Evolutionary conservation across 2,329 filamentous ascomycete genomes (phyloP).

Genomic region (Pseudogymnoascus sp.): DNA sequence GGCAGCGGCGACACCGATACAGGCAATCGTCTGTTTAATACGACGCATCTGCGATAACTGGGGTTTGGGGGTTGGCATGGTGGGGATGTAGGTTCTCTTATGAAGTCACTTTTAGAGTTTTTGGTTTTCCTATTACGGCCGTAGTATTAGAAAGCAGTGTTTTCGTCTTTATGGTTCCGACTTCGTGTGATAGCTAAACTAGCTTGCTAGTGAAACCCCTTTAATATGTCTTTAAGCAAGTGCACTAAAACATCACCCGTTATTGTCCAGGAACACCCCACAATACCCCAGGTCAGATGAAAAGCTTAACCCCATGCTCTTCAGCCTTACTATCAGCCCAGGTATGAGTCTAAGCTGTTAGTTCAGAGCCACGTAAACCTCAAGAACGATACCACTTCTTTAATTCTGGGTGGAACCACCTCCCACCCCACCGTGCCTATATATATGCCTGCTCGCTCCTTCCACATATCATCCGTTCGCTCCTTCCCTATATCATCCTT

Average conservation of each 20-base stretch:
- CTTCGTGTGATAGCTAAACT: not conserved
- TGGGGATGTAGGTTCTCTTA: too few relatives aligned
- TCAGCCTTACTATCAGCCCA: not conserved
- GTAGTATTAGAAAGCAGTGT: not conserved
- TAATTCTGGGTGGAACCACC: not conserved
- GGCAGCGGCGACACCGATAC: slow-evolving; percentile 47
- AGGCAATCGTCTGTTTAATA: slow-evolving; percentile 52
- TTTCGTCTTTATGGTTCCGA: not conserved
- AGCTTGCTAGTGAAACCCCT: not conserved
- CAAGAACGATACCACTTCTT: not conserved
- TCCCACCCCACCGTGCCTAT: not conserved
- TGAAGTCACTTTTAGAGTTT: not conserved
- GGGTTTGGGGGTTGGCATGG: not conserved
- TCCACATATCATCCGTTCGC: not conserved
- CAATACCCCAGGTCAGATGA: not conserved
- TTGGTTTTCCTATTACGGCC: not conserved
- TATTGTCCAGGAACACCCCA: not conserved
- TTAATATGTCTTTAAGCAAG: not conserved
- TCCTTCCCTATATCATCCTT: not conserved
- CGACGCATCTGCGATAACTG: slow-evolving; percentile 35
- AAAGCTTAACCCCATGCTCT: not conserved
- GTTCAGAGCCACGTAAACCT: not conserved
- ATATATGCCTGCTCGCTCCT: not conserved
- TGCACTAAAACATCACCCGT: not conserved
- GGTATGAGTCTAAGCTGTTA: not conserved